These are phyloP conservation scores for Picochlorum sp. DNA, from an alignment of 139 green algal species.

Conservation along the genomic window DNA sequence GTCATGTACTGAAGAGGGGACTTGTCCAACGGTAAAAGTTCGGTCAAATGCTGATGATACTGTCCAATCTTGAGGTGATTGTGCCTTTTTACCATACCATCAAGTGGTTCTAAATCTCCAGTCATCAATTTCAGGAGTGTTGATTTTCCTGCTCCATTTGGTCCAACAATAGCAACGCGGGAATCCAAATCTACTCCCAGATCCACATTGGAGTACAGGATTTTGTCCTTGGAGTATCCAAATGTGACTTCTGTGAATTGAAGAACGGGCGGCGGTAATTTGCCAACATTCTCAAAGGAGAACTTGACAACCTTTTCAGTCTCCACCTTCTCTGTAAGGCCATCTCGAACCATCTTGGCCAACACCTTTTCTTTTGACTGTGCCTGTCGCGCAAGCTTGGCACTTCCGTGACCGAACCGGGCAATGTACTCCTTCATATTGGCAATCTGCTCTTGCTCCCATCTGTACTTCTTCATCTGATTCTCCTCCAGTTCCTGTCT, in stretches of 20 bases:
- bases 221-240: constrained; percentile 62
- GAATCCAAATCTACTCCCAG: constrained; percentile 92
- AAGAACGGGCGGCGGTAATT: constrained; percentile 88
- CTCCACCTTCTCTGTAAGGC: constrained; percentile 74
- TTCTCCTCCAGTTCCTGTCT: constrained; percentile 82
- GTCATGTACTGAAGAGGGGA: constrained; percentile 70
- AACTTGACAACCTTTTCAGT: constrained; percentile 71
- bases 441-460: constrained; percentile 47
- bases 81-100: constrained; percentile 90
- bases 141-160: constrained; percentile 77
- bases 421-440: constrained; percentile 90
- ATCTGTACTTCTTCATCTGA: constrained; percentile 93
- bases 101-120: constrained; percentile 73
- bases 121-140: constrained; percentile 98
- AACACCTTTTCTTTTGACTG: constrained; percentile 91
- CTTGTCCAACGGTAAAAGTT: constrained; percentile 67
- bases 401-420: constrained; percentile 76
- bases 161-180: constrained; percentile 71
- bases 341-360: constrained; percentile 86
- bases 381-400: constrained; percentile 87
- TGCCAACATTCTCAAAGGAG: constrained; percentile 79
- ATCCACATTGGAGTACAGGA: constrained; percentile 74
- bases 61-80: constrained; percentile 87
- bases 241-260: constrained; percentile 77
- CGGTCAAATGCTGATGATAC: constrained; percentile 82